A percentile compares a stretch with the other conserved stretches of the same genome.
These are phyloP conservation scores for Aureococcus anophagefferens DNA, from an alignment of 108 stramenopile species.

Conservation along the genomic window DNA sequence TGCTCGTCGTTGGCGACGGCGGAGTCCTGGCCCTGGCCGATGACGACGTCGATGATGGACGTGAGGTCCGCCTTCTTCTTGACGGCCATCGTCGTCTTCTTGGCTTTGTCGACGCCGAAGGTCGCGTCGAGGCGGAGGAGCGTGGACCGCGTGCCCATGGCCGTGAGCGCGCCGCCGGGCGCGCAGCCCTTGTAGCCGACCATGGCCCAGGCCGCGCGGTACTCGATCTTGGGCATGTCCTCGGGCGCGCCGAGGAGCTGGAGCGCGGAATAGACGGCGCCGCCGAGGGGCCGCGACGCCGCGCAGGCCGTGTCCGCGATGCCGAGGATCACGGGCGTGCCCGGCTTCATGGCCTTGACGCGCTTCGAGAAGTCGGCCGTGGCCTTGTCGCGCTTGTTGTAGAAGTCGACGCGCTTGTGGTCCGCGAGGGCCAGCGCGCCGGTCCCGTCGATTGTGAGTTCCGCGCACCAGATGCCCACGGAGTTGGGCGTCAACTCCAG, in stretches of 20 bases:
- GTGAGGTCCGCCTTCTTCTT: background rate
- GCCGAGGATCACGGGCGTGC: background rate
- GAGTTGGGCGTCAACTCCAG: background rate
- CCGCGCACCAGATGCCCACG: background rate
- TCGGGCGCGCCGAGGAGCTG: background rate
- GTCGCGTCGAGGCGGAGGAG: background rate
- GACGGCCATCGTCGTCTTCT: too few species aligned
- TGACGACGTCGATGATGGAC: background rate
- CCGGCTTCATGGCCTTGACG: background rate
- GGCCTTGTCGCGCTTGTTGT: background rate
- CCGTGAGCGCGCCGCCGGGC: background rate
- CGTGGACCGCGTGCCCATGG: background rate
- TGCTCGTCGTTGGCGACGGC: too few species aligned
- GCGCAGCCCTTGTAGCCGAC: background rate
- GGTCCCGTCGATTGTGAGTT: background rate
- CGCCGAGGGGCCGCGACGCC: background rate
- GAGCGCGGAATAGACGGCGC: background rate
- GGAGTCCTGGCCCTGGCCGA: background rate
- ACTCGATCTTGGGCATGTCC: slow-evolving; percentile 1
- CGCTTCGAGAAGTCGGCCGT: background rate
- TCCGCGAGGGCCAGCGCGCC: too few species aligned
- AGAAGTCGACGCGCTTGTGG: background rate
- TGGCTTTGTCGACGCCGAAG: background rate
- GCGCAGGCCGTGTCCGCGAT: background rate
- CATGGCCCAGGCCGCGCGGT: background rate